Evolutionary conservation across 108 stramenopile genomes (phyloP), one percentile per base, ranked within the genome.

Genomic region (Seminavis robusta): DNA sequence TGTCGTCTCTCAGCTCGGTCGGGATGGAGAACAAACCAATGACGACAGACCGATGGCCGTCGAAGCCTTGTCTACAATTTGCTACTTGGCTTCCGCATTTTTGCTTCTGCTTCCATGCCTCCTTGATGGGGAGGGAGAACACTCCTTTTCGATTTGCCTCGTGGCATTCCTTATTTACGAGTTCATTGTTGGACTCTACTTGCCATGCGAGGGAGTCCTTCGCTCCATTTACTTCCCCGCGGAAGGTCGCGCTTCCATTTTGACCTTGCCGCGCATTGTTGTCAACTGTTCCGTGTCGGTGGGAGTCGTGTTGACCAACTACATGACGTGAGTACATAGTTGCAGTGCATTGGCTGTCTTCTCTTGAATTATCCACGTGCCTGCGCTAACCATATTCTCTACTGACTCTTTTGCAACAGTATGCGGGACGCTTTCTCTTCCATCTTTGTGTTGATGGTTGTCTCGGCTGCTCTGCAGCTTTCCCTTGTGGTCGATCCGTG

Each of bases 171-270:
- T 77, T 20, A 42, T 50, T 1, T 79, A 73, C 49, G 81, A 83
- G 38, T 59, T 83, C 36, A 39, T 77, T 2, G 69, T 83, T 0
- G 81, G 81, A 23, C 53, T 79, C 27, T 74, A 71, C 63, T 71
- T 57, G 69, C 81, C 81, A 29, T 83, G 81, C 53, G 81, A 83
- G 62, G 81, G 81, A 0, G 65, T 83, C 9, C 76, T 83, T 48
- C 73, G 81, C 29, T 78, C 81, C 3, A 47, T 83, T 2, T 82
- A 82, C 59, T 67, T 83, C 47, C 77, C 81, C 17, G 47, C 65
- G 24, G 65, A 73, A 23, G 63, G 69, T 10, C 57, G 75, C 27
- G 77, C 68, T 26, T 78, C 81, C 4, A 55, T 83, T 23, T 72
- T 77, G 81, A 78, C 77, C 33, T 29, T 83, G 15, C 77, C 75